Base-by-base conservation (phyloP, 1,284 basidiomycete genomes). In the Mycena sp. region DNA sequence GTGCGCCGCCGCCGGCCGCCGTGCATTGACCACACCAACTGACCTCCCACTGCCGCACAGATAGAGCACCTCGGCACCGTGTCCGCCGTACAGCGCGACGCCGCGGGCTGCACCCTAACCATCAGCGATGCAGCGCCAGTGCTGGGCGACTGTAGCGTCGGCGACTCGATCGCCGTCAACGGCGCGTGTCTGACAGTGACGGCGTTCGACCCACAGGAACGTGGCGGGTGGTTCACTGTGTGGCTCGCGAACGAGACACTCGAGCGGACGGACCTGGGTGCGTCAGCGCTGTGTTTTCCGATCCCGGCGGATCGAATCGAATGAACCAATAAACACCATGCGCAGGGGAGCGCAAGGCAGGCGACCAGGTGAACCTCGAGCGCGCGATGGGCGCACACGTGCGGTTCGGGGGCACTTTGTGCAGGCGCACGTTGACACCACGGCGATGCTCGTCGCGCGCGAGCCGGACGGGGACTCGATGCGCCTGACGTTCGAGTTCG, bases 401-500 rank as follows among this genome's bases (percentile, higher is more conserved):
- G 11, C 85, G 97, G 45, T 98, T 99, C 73, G 97, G 97, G 97
- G 97, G 6, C 97, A 99, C 76, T 96, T 98, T 75, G 98, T 99
- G 6, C 97, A 99, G 86, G 96, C 93, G 21, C 96, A 98, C 76
- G 93, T 99, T 65, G 98, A 99, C 73, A 89, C 87, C 6, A 97
- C 95, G 2, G 96, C 93, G 2, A 90, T 81, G 1, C 84, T 98
- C 58, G 73, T 90, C 40, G 84, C 86, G 12, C 87, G 86, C 49
- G 80, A 76, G 5, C 81, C 85, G 12, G 98, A 98, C 71, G 96
- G 95, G 16, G 94, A 97, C 72, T 98, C 96, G 11, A 76, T 98
- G 67, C 90, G 93, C 32, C 81, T 94, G 71, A 86, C 83, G 57
- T 98, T 96, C 81, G 84, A 88, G 72, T 84, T 98, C 53, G 82